Percentiles rank a stretch among this genome's conserved stretches.
These are phyloP conservation scores for Solanum chaucha DNA, from an alignment of 257 asterid species.

Conservation along the genomic window DNA sequence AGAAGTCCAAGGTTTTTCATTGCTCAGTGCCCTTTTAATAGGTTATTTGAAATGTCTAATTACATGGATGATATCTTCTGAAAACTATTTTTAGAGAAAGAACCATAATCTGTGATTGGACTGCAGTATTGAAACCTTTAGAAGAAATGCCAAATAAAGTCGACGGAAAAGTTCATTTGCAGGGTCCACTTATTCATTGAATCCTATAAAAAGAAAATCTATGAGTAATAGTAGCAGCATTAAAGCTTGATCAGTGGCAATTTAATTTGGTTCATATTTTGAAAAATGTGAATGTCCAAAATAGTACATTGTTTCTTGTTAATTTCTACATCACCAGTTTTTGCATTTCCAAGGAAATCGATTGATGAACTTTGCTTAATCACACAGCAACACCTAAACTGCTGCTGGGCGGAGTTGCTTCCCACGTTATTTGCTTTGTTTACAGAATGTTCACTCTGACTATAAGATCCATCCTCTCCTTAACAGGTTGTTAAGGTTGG, in stretches of 20 bases:
- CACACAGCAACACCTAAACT: background rate
- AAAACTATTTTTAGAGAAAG: background rate
- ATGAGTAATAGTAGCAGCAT: background rate
- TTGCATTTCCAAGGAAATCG: background rate
- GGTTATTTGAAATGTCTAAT: background rate
- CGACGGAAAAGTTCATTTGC: background rate
- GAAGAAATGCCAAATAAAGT: background rate
- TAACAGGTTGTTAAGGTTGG: slow-evolving; percentile 90
- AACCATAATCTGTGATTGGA: background rate
- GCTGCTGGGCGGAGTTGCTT: background rate
- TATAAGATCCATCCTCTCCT: background rate
- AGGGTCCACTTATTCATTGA: background rate
- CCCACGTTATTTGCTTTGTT: background rate
- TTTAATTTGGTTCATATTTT: background rate
- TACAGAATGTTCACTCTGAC: background rate
- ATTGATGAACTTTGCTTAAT: background rate
- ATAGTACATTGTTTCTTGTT: background rate
- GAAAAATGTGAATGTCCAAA: background rate
- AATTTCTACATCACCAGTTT: background rate
- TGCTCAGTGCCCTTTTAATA: background rate
- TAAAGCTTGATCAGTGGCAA: background rate
- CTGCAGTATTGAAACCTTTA: background rate
- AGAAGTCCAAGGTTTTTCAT: background rate
- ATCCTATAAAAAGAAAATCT: background rate
- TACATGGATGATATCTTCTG: background rate